A percentile compares a stretch with the other conserved stretches of the same genome.
These are phyloP conservation scores for Zygosaccharomyces bailii DNA, from an alignment of 805 yeast genomes.

Conservation along the genomic window DNA sequence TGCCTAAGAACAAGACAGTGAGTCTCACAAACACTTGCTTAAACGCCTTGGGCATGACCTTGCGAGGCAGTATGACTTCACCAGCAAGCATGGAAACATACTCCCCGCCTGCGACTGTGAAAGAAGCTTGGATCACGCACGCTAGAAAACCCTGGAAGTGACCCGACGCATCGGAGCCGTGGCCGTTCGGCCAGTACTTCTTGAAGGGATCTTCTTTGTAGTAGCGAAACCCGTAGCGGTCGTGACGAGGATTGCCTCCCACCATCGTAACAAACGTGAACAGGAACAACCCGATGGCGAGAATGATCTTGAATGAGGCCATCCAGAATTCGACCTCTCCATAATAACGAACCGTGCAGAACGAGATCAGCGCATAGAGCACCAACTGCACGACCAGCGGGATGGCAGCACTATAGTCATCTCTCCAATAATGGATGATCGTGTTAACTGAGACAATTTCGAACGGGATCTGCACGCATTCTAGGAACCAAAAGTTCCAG, in stretches of 20 bases:
- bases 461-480: slow-evolving; percentile 75
- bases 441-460: slow-evolving; percentile 80
- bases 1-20: slow-evolving; percentile 63
- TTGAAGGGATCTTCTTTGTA: slow-evolving; percentile 58
- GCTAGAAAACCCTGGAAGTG: slow-evolving; percentile 69
- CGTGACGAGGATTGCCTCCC: slow-evolving; percentile 78
- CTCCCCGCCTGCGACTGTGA: slow-evolving; percentile 85
- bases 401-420: slow-evolving; percentile 68
- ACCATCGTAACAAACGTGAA: slow-evolving; percentile 80
- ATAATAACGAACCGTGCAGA: slow-evolving; percentile 68
- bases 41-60: slow-evolving; percentile 72
- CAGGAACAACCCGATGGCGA: slow-evolving; percentile 70
- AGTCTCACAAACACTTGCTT: slow-evolving; percentile 69
- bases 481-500: slow-evolving; percentile 75
- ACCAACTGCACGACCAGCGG: slow-evolving; percentile 63
- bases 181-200: slow-evolving; percentile 50
- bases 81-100: slow-evolving; percentile 83
- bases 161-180: slow-evolving; percentile 39
- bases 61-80: slow-evolving; percentile 69
- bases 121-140: slow-evolving; percentile 67
- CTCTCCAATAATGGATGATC: slow-evolving; percentile 77
- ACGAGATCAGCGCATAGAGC: slow-evolving; percentile 58
- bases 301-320: slow-evolving; percentile 65
- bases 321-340: slow-evolving; percentile 85
- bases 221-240: slow-evolving; percentile 56